These are phyloP conservation scores for Fibroporia radiculosa DNA, from an alignment of 768 basidiomycete species.

Conservation along the genomic window DNA sequence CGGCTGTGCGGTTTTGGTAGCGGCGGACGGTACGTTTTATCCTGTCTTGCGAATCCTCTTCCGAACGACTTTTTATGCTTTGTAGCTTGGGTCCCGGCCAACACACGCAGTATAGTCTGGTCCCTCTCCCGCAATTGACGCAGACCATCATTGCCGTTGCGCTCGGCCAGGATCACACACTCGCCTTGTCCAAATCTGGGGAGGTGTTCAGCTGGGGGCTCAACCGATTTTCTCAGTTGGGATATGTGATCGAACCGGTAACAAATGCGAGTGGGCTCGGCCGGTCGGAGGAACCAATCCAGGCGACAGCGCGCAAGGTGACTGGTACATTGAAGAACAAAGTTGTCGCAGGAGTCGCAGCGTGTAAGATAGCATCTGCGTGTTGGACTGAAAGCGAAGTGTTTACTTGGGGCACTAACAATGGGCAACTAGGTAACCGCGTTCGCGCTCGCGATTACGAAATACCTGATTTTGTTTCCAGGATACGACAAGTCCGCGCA, in stretches of 20 bases:
- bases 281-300: slow-evolving; percentile 64
- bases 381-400: slow-evolving; percentile 74
- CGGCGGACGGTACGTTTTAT: slow-evolving; percentile 73
- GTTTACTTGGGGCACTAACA: slow-evolving; percentile 91
- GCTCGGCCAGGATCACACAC: slow-evolving; percentile 90
- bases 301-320: slow-evolving; percentile 69
- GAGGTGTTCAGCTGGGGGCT: slow-evolving; percentile 89
- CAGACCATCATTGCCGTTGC: slow-evolving; percentile 61
- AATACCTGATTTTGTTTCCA: slow-evolving; percentile 17
- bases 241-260: slow-evolving; percentile 66
- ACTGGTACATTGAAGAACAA: slow-evolving; percentile 73
- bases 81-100: slow-evolving; percentile 63
- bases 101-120: slow-evolving; percentile 70
- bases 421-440: slow-evolving; percentile 85
- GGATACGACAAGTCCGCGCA: slow-evolving; percentile 74
- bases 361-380: slow-evolving; percentile 78
- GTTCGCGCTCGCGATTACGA: slow-evolving; percentile 6
- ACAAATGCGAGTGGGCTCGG: slow-evolving; percentile 24
- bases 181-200: slow-evolving; percentile 72
- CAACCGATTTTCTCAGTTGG: slow-evolving; percentile 84
- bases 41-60: slow-evolving; percentile 1
- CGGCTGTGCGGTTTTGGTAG: slow-evolving; percentile 86
- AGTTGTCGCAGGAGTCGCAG: slow-evolving; percentile 71
- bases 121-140: slow-evolving; percentile 40
- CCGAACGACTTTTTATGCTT: neutral